These are phyloP conservation scores for Tulasnella sp. DNA, from an alignment of 768 basidiomycete species.

Conservation along the genomic window DNA sequence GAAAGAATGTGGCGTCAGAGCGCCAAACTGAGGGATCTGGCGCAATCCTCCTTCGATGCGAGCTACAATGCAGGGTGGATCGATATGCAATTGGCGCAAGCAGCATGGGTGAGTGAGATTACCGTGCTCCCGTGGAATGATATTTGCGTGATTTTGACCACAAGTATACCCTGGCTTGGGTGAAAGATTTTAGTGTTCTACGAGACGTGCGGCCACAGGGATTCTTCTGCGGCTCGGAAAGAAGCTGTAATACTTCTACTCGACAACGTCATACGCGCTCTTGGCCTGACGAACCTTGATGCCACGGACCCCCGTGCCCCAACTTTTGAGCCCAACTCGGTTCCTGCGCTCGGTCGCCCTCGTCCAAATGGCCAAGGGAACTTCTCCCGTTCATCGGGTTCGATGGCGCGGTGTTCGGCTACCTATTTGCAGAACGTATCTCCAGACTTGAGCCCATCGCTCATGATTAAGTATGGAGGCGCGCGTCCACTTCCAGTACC, in stretches of 20 bases:
- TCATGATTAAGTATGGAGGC: background rate
- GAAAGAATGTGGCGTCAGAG: background rate
- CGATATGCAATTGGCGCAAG: slow-evolving; percentile 13
- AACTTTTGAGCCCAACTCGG: slow-evolving; percentile 4
- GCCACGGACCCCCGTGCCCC: slow-evolving; percentile 9
- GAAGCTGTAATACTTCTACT: background rate
- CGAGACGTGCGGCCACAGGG: slow-evolving; percentile 14
- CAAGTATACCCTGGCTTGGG: too few species aligned
- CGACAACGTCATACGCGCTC: slow-evolving; percentile 7
- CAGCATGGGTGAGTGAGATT: slow-evolving; percentile 12
- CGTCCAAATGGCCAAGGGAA: background rate
- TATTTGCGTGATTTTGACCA: too few species aligned
- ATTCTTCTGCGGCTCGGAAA: background rate
- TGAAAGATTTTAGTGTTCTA: slow-evolving; percentile 12
- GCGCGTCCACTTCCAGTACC: background rate
- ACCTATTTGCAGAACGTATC: background rate
- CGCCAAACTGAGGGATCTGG: slow-evolving; percentile 13
- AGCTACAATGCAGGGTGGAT: slow-evolving; percentile 17
- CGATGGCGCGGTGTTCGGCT: background rate
- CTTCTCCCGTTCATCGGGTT: background rate
- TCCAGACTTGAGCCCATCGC: background rate
- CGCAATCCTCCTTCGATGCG: slow-evolving; percentile 12
- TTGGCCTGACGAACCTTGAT: slow-evolving; percentile 14
- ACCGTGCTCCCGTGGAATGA: too few species aligned
- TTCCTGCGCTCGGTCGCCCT: slow-evolving; percentile 6